These are phyloP conservation scores for Piedraia hortae DNA, from an alignment of 2,329 filamentous ascomycete genomes.

Conservation along the genomic window DNA sequence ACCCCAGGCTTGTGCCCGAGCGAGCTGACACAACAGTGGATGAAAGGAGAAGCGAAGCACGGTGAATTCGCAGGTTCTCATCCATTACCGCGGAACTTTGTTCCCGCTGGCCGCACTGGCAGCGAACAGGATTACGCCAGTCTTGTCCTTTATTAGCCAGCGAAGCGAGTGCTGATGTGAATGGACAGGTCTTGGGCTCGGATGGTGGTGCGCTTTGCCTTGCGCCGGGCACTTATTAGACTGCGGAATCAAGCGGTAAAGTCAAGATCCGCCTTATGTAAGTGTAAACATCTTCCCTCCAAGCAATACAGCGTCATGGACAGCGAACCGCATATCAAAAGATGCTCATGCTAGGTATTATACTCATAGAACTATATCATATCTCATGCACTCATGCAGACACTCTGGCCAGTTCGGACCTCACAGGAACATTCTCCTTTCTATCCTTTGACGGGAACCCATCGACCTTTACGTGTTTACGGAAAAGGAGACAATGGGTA, in stretches of 20 bases:
- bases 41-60: slow-evolving; percentile 5
- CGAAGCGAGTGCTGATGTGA: slow-evolving; percentile 35
- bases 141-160: slow-evolving; percentile 37
- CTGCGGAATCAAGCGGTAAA: no score
- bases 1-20: slow-evolving; percentile 17
- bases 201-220: slow-evolving; percentile 33
- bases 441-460: slow-evolving; percentile 11
- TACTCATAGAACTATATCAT: no score
- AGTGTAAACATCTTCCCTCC: no score
- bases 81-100: slow-evolving; percentile 20
- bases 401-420: slow-evolving; percentile 13
- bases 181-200: slow-evolving; percentile 32
- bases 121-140: slow-evolving; percentile 36
- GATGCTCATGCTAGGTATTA: no score
- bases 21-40: slow-evolving; percentile 9
- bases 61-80: slow-evolving; percentile 24
- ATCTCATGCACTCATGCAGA: no score
- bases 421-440: slow-evolving; percentile 14
- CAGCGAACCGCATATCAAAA: no score
- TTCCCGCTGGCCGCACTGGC: slow-evolving; percentile 33
- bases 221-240: slow-evolving; percentile 27
- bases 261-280: no score
- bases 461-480: slow-evolving; percentile 23
- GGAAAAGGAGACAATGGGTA: slow-evolving; percentile 40
- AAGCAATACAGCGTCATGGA: no score